Evolutionary conservation across 768 basidiomycete species (phyloP).

Genomic region (Lactarius evosmus): DNA sequence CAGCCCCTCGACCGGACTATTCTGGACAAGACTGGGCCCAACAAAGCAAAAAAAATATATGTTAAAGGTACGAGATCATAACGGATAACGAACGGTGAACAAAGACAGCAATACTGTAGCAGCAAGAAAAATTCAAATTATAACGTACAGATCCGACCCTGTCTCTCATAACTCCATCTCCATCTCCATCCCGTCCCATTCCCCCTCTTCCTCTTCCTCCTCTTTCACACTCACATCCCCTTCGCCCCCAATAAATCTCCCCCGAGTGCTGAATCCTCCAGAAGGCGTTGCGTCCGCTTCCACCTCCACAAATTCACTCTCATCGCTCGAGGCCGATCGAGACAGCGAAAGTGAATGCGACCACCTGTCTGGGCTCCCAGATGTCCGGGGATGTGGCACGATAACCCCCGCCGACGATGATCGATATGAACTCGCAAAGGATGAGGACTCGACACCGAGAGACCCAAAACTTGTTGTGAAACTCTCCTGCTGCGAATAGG

Average conservation of each 20-base stretch:
- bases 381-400: slow-evolving; percentile 11
- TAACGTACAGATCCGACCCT: slow-evolving; percentile 16
- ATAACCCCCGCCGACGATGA: slow-evolving; percentile 17
- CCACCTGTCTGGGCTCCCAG: slow-evolving; percentile 37
- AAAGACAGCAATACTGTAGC: slow-evolving; percentile 4
- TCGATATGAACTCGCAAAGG: slow-evolving; percentile 28
- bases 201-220: slow-evolving; percentile 43
- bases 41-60: background rate
- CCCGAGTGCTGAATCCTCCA: slow-evolving; percentile 32
- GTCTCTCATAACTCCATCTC: slow-evolving; percentile 59
- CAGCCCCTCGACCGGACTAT: background rate
- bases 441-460: slow-evolving; percentile 37
- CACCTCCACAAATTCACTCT: slow-evolving; percentile 32
- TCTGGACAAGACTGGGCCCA: background rate
- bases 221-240: slow-evolving; percentile 46
- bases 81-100: background rate
- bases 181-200: slow-evolving; percentile 54
- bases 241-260: slow-evolving; percentile 40
- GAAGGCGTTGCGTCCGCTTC: slow-evolving; percentile 12
- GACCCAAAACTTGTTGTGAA: slow-evolving; percentile 37
- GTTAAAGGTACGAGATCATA: slow-evolving; percentile 3
- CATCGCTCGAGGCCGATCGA: slow-evolving; percentile 38
- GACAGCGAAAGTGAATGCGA: slow-evolving; percentile 32
- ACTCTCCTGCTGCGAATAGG: slow-evolving; percentile 8
- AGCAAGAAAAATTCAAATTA: slow-evolving; percentile 5